phyloP scores from a whole-genome alignment of 306 rosid species.

The Carpinus viminea region DNA sequence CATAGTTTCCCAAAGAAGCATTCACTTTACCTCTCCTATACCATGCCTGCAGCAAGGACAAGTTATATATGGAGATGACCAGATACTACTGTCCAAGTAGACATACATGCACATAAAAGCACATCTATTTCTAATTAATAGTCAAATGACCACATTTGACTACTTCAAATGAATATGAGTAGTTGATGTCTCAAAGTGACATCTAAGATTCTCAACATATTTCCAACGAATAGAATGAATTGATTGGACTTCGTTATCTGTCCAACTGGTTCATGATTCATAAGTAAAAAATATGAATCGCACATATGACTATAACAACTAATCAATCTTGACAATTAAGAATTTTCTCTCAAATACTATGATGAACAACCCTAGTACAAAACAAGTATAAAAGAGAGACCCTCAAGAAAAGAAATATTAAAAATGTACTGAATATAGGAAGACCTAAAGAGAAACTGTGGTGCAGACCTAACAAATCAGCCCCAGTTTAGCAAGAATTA shows the following conservation, averaged over 20 bases:
- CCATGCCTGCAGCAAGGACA: constrained; percentile 65
- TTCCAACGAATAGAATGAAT: too few species aligned
- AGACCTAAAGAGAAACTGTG: background rate
- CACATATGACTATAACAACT: too few species aligned
- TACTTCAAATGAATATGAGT: background rate
- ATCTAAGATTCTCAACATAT: too few species aligned
- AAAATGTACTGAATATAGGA: background rate
- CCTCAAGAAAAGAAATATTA: background rate
- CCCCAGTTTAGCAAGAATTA: background rate
- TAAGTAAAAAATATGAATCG: too few species aligned
- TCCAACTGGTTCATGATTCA: too few species aligned
- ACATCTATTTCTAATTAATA: background rate
- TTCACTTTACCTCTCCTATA: constrained; percentile 78
- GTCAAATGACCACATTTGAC: background rate
- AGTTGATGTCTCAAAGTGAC: background rate
- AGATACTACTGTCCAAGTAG: constrained; percentile 15
- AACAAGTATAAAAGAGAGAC: background rate
- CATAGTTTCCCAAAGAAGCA: constrained; percentile 56
- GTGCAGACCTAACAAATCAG: background rate
- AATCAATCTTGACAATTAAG: too few species aligned
- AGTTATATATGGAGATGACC: constrained; percentile 17
- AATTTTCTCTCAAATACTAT: too few species aligned
- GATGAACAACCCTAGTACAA: too few species aligned
- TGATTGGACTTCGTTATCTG: too few species aligned
- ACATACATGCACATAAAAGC: background rate